phyloP scores from a whole-genome alignment of 441 rosid species.

The Euphorbia schlechtendalii region DNA sequence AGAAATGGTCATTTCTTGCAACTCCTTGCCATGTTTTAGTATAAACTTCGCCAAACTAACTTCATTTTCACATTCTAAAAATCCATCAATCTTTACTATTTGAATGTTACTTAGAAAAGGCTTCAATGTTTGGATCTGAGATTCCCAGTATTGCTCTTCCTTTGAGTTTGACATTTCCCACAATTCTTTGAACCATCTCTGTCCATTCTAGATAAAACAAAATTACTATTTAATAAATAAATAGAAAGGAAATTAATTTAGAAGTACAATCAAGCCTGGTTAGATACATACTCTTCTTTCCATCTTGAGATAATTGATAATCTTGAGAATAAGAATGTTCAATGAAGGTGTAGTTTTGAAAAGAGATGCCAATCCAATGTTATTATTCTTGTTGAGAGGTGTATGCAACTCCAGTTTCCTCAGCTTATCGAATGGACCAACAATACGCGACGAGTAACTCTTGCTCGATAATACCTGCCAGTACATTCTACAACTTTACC shows the following conservation, averaged over 20 bases:
- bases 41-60: constrained; percentile 63
- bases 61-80: constrained; percentile 62
- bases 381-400: constrained; percentile 39
- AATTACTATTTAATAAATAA: no score
- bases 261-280: no score
- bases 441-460: constrained; percentile 26
- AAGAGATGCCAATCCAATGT: constrained; percentile 44
- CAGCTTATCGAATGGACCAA: constrained; percentile 47
- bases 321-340: constrained; percentile 48
- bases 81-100: constrained; percentile 63
- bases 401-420: constrained; percentile 51
- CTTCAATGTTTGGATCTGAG: constrained; percentile 34
- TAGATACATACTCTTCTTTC: constrained; percentile 41
- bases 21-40: constrained; percentile 65
- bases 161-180: constrained; percentile 53
- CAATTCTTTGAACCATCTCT: constrained; percentile 66
- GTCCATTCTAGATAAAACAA: constrained; percentile 2
- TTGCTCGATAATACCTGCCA: constrained; percentile 51
- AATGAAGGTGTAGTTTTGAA: constrained; percentile 52
- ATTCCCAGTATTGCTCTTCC: constrained; percentile 71
- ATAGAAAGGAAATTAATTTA: neutral
- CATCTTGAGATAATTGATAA: constrained; percentile 42
- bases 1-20: constrained; percentile 60
- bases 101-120: constrained; percentile 53
- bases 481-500: neutral